phyloP scores from a whole-genome alignment of 768 basidiomycete species.

The Suillus luteus region DNA sequence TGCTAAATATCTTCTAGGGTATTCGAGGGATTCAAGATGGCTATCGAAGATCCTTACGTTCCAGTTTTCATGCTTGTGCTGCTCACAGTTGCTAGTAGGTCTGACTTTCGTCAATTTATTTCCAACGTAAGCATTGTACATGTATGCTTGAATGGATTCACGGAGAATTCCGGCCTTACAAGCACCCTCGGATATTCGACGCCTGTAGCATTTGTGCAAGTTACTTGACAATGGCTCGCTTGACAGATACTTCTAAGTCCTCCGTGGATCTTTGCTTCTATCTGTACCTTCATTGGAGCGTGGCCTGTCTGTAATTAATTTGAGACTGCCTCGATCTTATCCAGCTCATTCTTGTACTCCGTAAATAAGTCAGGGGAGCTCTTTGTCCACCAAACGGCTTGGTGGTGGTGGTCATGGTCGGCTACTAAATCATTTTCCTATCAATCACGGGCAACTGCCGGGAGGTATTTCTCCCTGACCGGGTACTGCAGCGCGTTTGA shows the following conservation, averaged over 20 bases:
- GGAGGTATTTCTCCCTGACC: conserved; percentile 62
- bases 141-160: background rate
- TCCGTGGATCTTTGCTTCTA: conserved; percentile 58
- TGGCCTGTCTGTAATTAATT: conserved; percentile 50
- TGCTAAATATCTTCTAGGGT: conserved; percentile 15
- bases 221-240: conserved; percentile 1
- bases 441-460: conserved; percentile 52
- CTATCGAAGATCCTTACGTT: conserved; percentile 58
- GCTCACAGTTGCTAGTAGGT: conserved; percentile 57
- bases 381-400: conserved; percentile 57
- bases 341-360: background rate
- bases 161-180: conserved; percentile 43
- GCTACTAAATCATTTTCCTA: conserved; percentile 56
- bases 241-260: conserved; percentile 42
- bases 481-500: conserved; percentile 45
- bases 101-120: conserved; percentile 66
- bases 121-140: conserved; percentile 40
- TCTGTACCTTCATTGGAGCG: conserved; percentile 54
- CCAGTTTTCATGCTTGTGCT: conserved; percentile 51
- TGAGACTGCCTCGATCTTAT: background rate
- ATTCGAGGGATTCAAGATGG: conserved; percentile 43
- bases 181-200: conserved; percentile 63
- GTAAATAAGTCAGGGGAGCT: conserved; percentile 62
- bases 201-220: conserved; percentile 61
- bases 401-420: conserved; percentile 63